Evolutionary conservation across 2,329 filamentous ascomycete genomes (phyloP), one percentile per base, ranked within the genome.

Genomic region (Lithohypha guttulata): DNA sequence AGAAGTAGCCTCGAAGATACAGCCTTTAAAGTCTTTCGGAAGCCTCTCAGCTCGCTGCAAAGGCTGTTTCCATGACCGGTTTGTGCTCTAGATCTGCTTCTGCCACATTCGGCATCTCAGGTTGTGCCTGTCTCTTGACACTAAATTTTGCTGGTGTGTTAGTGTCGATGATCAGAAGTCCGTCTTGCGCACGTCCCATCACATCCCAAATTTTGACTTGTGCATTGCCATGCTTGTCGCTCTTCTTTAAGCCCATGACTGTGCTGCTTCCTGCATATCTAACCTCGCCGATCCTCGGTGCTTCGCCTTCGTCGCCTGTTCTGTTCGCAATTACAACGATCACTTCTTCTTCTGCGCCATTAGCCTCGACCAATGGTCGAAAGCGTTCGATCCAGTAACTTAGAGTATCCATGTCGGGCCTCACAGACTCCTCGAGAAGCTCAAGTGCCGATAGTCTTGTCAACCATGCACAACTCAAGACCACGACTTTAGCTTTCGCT

Each of bases 401-500:
- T 42, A 79, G 65, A 1, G 76, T 79, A 49, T 73, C 69, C 53
- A 71, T 58, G 48, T 79, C 75, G 3, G 73, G 70, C 37, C 61
- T 54, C 4, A 55, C 53, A 1, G 61, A 57, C 13, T 69, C 56
- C 6, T 55, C 48, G 14, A 57, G 55, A 19, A 76, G 53, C 42
- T 73, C 70, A 17, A 67, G 62, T 2, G 64, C 60, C 18, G 59
- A 56, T 17, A 74, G 55, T 19, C 63, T 54, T 11, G 71, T 75
- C 17, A 78, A 54, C 75, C 75, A 80, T 1, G 76, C 76, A 71
- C 78, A 79, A n/a, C 64, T 69, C 11, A 79, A 50, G 36, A 77
- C 65, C 3, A 79, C 66, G 15, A 79, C 51, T 32, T 65, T 63
- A 0, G 70, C 64, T 9, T 62, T 53, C 1, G 62, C 59, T 27